Evolutionary conservation across 306 rosid species (phyloP).

Genomic region (Rosa persica): DNA sequence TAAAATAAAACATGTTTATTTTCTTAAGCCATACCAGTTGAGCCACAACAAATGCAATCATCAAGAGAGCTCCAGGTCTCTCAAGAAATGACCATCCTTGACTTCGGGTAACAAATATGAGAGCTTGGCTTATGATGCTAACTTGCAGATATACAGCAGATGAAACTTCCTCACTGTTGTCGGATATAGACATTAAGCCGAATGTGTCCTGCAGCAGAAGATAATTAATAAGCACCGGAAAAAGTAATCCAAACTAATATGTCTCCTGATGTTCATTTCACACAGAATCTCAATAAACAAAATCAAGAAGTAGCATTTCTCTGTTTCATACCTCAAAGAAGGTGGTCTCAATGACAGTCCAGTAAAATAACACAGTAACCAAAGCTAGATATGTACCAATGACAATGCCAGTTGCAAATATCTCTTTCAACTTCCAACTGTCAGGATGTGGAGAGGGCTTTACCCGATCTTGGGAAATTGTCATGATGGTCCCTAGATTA

Average conservation of each 20-base stretch:
- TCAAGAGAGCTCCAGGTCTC: constrained; percentile 71
- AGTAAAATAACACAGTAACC: constrained; percentile 72
- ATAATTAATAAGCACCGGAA: constrained; percentile 7
- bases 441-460: constrained; percentile 85
- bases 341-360: constrained; percentile 53
- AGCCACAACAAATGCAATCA: constrained; percentile 79
- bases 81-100: constrained; percentile 74
- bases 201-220: constrained; percentile 56
- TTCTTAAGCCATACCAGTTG: constrained; percentile 53
- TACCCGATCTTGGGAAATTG: constrained; percentile 79
- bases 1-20: not conserved
- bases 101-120: constrained; percentile 81
- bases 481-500: constrained; percentile 85
- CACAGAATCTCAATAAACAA: constrained; percentile 5
- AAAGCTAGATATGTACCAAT: constrained; percentile 86
- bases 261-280: not conserved
- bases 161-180: constrained; percentile 57
- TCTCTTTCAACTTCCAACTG: constrained; percentile 90
- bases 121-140: constrained; percentile 88
- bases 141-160: constrained; percentile 82
- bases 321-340: constrained; percentile 66
- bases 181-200: constrained; percentile 51
- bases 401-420: constrained; percentile 78
- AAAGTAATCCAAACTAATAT: constrained; percentile 11
- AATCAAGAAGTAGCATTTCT: not conserved